Evolutionary conservation across 306 rosid species (phyloP).

Genomic region (Lupinus albus): DNA sequence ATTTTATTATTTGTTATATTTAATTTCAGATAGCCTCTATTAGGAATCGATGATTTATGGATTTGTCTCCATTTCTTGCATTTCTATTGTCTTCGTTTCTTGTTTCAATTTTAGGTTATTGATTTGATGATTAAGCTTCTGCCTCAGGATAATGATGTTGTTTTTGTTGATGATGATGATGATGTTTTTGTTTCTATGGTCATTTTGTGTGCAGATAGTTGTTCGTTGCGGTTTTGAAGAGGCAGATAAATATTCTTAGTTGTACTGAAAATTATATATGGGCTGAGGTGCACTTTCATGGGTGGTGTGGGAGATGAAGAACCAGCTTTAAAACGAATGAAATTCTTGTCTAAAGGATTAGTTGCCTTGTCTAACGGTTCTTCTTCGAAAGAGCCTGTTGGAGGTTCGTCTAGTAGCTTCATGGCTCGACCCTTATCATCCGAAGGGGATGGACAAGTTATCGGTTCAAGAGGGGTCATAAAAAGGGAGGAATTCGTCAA

Average conservation of each 20-base stretch:
- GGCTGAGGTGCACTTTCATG: constrained; percentile 99
- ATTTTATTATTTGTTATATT: neutral
- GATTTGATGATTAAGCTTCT: constrained; percentile 22
- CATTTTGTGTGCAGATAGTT: constrained; percentile 49
- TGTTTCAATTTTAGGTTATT: constrained; percentile 34
- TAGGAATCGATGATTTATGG: constrained; percentile 8
- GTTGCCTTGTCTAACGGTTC: constrained; percentile 84
- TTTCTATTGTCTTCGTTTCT: neutral
- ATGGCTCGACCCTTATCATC: constrained; percentile 94
- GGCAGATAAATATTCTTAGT: constrained; percentile 43
- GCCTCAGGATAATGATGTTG: neutral
- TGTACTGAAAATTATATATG: constrained; percentile 65
- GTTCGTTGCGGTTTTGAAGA: constrained; percentile 38
- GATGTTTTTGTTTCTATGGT: constrained; percentile 16
- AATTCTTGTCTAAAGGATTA: constrained; percentile 64
- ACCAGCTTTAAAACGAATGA: constrained; percentile 96
- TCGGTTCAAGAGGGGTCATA: constrained; percentile 89
- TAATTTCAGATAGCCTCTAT: constrained; percentile 10
- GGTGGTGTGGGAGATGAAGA: constrained; percentile 99
- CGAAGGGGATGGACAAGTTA: constrained; percentile 79
- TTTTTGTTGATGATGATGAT: neutral
- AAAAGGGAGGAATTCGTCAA: constrained; percentile 90
- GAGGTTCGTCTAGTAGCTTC: constrained; percentile 69
- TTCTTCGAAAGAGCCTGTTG: constrained; percentile 60
- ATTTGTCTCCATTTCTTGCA: constrained; percentile 22